Evolutionary conservation across 768 basidiomycete species (phyloP).

Genomic region (Lentinula detonsa): DNA sequence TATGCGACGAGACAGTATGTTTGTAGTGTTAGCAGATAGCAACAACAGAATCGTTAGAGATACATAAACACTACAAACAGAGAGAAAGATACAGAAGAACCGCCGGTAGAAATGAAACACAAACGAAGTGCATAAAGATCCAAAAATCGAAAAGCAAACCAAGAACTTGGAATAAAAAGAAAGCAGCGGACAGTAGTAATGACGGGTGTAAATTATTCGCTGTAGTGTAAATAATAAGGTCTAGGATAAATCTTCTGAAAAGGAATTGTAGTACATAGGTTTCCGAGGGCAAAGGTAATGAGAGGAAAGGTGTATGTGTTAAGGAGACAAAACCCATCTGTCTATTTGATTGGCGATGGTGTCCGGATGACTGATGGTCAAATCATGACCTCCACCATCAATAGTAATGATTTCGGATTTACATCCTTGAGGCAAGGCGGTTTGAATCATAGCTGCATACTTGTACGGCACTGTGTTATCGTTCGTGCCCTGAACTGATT

Average conservation of each 20-base stretch:
- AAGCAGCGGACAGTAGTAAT: background rate
- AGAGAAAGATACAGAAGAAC: background rate
- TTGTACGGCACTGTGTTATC: conserved; percentile 51
- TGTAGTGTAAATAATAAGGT: background rate
- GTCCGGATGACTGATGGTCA: conserved; percentile 36
- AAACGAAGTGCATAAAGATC: conserved; percentile 2
- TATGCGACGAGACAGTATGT: background rate
- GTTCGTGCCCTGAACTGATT: conserved; percentile 41
- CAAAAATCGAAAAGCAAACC: background rate
- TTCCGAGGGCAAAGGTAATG: background rate
- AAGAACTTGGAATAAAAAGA: background rate
- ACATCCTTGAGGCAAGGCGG: conserved; percentile 32
- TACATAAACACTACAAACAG: background rate
- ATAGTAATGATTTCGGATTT: conserved; percentile 39
- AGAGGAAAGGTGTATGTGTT: background rate
- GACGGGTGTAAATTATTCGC: background rate
- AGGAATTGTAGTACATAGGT: background rate
- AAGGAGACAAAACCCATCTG: background rate
- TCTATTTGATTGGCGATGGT: conserved; percentile 2
- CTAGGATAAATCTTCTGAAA: background rate
- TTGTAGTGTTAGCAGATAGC: background rate
- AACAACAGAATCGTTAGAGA: background rate
- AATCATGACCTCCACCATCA: conserved; percentile 48
- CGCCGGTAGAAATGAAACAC: background rate
- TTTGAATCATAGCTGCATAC: conserved; percentile 42